Base-by-base conservation (phyloP, 83 land plant species). In the Isoetes engelmannii region DNA sequence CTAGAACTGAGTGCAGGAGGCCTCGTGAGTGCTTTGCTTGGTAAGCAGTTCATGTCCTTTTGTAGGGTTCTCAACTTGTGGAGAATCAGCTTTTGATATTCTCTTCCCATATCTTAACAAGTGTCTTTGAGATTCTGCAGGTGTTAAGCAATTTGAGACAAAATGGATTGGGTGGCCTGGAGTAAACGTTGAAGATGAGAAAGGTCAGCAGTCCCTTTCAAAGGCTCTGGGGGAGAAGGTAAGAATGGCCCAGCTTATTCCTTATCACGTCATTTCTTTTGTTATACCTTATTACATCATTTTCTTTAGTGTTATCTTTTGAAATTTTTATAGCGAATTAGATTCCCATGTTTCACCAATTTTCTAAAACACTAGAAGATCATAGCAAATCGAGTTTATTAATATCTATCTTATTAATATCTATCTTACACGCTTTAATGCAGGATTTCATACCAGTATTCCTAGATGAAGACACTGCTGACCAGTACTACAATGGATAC, bases 151-250 rank as follows among this genome's bases (percentile, higher is more conserved):
- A 44, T 92, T 94, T 66, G 99, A 94, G 61, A 89, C 99, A 1
- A 85, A 80, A 68, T 94, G 99, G 99, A 94, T 94, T 69, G 99
- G 99, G 21, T 94, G 99, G 99, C 90, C 99, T n/a, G 99, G 99
- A 44, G 99, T 94, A 13, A 94, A 91, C 86, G 99, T 94, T 15
- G 83, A 91, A 45, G 99, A 94, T 77, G 88, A 88, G 69, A 66
- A 51, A 44, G 97, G 97, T 17, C 92, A 92, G 75, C 67, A 57
- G 41, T 92, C 99, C 15, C 84, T 94, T 41, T 84, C 84, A 5
- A 80, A 81, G 65, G 99, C 99, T 41, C 61, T 94, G 45, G 99
- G 86, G 55, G 86, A 91, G 59, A 90, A 94, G 96, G 98, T 86
- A 46, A 46, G 20, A 47, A 43, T 5, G 43, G 7, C 17, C 37